Base-by-base conservation (phyloP, 2,329 filamentous ascomycete genomes). In the Alternaria ventricosa region DNA sequence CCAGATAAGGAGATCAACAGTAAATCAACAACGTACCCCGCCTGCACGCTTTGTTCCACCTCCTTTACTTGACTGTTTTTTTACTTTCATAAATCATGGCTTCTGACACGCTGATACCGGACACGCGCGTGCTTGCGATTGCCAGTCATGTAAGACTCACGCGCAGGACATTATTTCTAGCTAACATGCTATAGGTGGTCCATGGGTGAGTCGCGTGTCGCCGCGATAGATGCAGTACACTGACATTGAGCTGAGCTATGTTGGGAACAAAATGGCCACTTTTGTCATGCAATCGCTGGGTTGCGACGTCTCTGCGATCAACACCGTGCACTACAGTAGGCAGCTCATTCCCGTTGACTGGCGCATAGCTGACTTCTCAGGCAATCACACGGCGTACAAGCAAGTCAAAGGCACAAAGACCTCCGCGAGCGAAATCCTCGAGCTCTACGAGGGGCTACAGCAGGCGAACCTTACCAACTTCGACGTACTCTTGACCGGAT, bases 251-350 rank as follows among this genome's bases (percentile, higher is more conserved):
- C 55, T 56, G 79, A 97, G 96, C 78, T 95, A 97, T 86, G 96
- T 99, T 71, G 96, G 96, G 55, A 99, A 99, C 80, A 97, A 95
- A 75, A 97, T 99, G 85, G 94, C 94, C 45, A 94, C 94, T 1
- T 96, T 97, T 77, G 93, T 94, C 70, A 91, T 99, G 86, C 95
- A 99, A 80, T 91, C 92, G 1, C 83, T 99, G 55, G 96, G 96
- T 51, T 97, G 94, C 77, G 95, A 99, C 75, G 95, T 97, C 7
- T 92, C 94, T 9, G 93, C 94, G 3, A 87, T 99, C 74, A 97
- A 99, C 79, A 99, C 96, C 0, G 96, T 99, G 7, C 92, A 99
- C 75, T 99, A 97, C 84, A 98, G 95, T 97, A 84, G 80, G 90
- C 57, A 61, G 51, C 6, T 49, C 49, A 60, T 20, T n/a, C 44